These are phyloP conservation scores for Scedosporium boydii DNA, from an alignment of 2,329 filamentous ascomycete genomes.

Conservation along the genomic window DNA sequence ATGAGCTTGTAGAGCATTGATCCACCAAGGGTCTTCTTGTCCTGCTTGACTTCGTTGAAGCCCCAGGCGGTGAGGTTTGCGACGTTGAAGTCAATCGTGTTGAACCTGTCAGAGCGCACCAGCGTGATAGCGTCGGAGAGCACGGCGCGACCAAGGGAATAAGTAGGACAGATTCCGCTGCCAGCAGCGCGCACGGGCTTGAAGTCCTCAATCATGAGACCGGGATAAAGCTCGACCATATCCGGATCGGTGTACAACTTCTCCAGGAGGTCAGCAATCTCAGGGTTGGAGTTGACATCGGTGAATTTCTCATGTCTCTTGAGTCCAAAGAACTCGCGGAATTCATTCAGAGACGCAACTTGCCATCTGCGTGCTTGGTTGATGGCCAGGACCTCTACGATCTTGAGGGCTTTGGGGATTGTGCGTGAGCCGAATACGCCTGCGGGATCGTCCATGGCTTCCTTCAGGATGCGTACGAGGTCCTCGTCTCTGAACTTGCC, in stretches of 20 bases:
- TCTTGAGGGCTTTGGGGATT: constrained; percentile 47
- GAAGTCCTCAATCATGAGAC: constrained; percentile 51
- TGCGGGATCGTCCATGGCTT: constrained; percentile 51
- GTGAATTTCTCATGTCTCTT: constrained; percentile 45
- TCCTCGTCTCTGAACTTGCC: constrained; percentile 48
- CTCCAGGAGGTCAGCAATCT: constrained; percentile 45
- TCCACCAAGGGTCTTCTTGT: constrained; percentile 28
- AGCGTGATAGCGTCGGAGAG: constrained; percentile 51
- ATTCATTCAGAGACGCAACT: constrained; percentile 53
- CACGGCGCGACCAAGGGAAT: constrained; percentile 44
- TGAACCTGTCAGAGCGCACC: constrained; percentile 50
- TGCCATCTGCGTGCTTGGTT: constrained; percentile 53
- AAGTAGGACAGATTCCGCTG: constrained; percentile 41
- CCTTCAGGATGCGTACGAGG: constrained; percentile 44
- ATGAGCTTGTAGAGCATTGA: constrained; percentile 37
- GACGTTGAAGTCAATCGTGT: constrained; percentile 38
- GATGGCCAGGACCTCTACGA: constrained; percentile 55
- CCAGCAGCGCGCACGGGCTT: constrained; percentile 42
- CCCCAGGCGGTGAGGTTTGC: constrained; percentile 33
- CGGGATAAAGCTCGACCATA: constrained; percentile 61
- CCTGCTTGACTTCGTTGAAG: constrained; percentile 27
- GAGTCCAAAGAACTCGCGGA: constrained; percentile 53
- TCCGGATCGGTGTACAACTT: constrained; percentile 55
- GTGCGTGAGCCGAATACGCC: constrained; percentile 50
- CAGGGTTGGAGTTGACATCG: constrained; percentile 47